Conservation (phyloP, 371 early-diverging fungal genomes). For the Sporodiniella umbellata region DNA sequence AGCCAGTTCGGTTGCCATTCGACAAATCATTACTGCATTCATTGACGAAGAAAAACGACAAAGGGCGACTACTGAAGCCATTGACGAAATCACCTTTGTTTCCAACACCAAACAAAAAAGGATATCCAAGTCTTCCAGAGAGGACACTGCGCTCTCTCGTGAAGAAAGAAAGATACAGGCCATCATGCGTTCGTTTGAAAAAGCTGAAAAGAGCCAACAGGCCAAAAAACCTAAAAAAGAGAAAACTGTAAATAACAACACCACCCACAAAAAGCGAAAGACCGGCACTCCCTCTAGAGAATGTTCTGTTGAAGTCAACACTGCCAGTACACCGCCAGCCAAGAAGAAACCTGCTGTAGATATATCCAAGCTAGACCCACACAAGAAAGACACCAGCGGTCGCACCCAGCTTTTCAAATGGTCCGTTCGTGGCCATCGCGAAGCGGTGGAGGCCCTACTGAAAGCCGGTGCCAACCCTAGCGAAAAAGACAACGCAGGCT, state of each 20-base stretch:
- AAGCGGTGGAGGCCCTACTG: constrained; percentile 51
- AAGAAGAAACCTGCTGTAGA: constrained; percentile 13
- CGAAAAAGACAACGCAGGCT: constrained; percentile 68
- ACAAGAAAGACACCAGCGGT: constrained; percentile 52
- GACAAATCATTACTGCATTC: constrained; percentile 30
- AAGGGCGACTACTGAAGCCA: constrained; percentile 27
- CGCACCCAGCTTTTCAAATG: constrained; percentile 57
- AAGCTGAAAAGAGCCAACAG: constrained; percentile 21
- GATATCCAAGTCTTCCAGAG: constrained; percentile 5
- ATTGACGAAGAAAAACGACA: constrained; percentile 45
- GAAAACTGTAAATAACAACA: constrained; percentile 7
- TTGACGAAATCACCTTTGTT: constrained; percentile 35
- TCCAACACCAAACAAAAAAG: constrained; percentile 37
- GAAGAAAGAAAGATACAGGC: constrained; percentile 28
- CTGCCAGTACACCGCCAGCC: too few species aligned
- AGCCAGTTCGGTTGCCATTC: constrained; percentile 23
- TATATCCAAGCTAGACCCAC: constrained; percentile 29
- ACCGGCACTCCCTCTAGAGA: constrained; percentile 25
- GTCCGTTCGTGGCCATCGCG: constrained; percentile 53
- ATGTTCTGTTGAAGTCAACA: constrained; percentile 24
- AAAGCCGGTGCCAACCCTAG: constrained; percentile 77
- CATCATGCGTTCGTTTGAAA: constrained; percentile 30
- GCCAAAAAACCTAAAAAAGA: constrained; percentile 4
- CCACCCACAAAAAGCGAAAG: constrained; percentile 6
- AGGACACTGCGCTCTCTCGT: constrained; percentile 7